A percentile compares a stretch with the other conserved stretches of the same genome.
Conservation (phyloP, 139 green algal species). For the Tetradesmus lagerheimii region DNA sequence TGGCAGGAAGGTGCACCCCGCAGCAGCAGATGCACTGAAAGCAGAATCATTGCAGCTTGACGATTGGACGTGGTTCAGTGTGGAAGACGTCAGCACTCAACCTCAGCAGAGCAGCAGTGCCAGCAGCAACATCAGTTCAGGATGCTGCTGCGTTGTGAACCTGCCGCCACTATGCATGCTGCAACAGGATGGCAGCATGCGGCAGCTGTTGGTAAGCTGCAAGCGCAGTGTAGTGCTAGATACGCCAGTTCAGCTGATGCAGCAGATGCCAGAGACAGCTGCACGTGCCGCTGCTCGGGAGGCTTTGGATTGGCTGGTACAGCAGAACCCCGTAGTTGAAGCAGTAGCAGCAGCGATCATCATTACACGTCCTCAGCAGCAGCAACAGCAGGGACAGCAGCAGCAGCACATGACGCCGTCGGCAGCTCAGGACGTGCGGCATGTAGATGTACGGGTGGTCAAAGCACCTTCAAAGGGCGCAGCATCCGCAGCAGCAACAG, state of each 20-base stretch:
- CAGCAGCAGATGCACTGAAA: not conserved
- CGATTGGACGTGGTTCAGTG: not conserved
- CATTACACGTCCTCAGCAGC: not conserved
- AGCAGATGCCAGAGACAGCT: not conserved
- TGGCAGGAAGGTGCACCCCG: not conserved
- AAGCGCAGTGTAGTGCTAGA: not conserved
- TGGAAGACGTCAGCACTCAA: too few species aligned
- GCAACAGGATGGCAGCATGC: not conserved
- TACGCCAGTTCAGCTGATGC: not conserved
- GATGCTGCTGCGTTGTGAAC: not conserved
- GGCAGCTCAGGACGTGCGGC: too few species aligned
- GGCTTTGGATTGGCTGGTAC: not conserved
- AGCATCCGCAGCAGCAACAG: not conserved
- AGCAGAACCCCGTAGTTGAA: not conserved
- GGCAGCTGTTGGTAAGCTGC: not conserved
- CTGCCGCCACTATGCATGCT: not conserved
- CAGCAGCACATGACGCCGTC: not conserved
- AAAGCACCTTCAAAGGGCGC: too few species aligned
- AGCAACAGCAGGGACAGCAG: conserved; percentile 3
- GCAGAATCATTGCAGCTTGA: not conserved
- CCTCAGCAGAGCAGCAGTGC: not conserved
- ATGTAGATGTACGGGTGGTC: too few species aligned
- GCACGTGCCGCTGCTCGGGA: not conserved
- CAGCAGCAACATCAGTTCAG: not conserved
- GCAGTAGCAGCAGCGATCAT: not conserved